phyloP scores from a whole-genome alignment of 176 grass and related monocot genomes.

The Bonia amplexicaulis region DNA sequence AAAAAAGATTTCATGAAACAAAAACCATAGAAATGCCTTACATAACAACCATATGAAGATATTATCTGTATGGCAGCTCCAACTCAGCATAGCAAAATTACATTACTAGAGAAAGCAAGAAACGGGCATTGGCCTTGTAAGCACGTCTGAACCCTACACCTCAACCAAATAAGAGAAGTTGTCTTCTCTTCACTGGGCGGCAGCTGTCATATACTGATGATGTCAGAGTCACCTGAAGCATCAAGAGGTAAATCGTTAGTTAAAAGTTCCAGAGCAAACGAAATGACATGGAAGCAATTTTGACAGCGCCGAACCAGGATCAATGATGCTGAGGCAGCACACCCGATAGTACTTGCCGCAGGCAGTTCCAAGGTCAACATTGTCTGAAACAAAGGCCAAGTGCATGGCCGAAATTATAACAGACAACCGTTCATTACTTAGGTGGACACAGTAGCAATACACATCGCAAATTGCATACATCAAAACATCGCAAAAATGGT shows the following conservation, averaged over 20 bases:
- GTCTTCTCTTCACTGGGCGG: slow-evolving; percentile 54
- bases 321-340: slow-evolving; percentile 91
- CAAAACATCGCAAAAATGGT: background rate
- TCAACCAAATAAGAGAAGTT: slow-evolving; percentile 21
- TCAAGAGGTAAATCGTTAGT: background rate
- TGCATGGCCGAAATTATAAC: background rate
- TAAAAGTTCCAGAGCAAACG: too few species aligned
- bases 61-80: slow-evolving; percentile 17
- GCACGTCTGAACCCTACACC: slow-evolving; percentile 21
- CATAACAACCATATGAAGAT: background rate
- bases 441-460: background rate
- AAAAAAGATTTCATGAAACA: slow-evolving; percentile 21
- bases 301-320: slow-evolving; percentile 49
- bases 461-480: background rate
- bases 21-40: slow-evolving; percentile 32
- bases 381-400: slow-evolving; percentile 42
- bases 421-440: background rate
- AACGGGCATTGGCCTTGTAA: background rate
- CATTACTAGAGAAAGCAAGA: slow-evolving; percentile 4
- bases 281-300: background rate
- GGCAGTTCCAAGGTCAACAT: slow-evolving; percentile 95
- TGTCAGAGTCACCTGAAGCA: slow-evolving; percentile 87
- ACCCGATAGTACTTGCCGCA: slow-evolving; percentile 92
- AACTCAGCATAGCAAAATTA: slow-evolving; percentile 14
- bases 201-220: slow-evolving; percentile 64